A percentile compares a stretch with the other conserved stretches of the same genome.
Conservation (phyloP, 1,284 basidiomycete genomes). For the Psilocybe mexicana region DNA sequence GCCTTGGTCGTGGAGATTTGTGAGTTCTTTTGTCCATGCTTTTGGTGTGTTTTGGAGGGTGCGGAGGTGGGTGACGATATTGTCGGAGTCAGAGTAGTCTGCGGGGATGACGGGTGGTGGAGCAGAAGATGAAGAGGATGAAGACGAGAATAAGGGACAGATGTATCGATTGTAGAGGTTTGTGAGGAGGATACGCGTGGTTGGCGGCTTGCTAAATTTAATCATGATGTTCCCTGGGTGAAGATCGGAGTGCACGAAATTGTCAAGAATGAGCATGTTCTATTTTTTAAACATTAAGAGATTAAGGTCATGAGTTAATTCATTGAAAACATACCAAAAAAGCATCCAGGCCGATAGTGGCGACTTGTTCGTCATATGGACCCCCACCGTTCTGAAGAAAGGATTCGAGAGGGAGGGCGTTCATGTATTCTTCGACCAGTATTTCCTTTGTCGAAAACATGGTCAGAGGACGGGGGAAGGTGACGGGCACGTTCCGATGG, state of each 20-base stretch:
- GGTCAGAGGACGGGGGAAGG: slow-evolving; percentile 87
- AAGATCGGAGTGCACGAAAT: slow-evolving; percentile 96
- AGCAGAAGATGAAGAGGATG: slow-evolving; percentile 45
- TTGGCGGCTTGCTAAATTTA: slow-evolving; percentile 86
- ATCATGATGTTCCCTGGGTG: slow-evolving; percentile 98
- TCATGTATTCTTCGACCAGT: slow-evolving; percentile 91
- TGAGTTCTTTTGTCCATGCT: slow-evolving; percentile 76
- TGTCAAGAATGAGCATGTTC: slow-evolving; percentile 98
- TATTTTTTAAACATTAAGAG: slow-evolving; percentile 31
- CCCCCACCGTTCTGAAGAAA: slow-evolving; percentile 92
- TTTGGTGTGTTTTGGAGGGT: slow-evolving; percentile 55
- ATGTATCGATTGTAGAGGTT: slow-evolving; percentile 58
- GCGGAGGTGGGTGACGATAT: slow-evolving; percentile 71
- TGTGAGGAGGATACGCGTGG: slow-evolving; percentile 58
- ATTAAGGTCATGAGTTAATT: slow-evolving; percentile 8
- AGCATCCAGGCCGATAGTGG: slow-evolving; percentile 92
- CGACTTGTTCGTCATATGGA: slow-evolving; percentile 87
- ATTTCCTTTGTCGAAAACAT: slow-evolving; percentile 81
- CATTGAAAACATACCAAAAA: slow-evolving; percentile 71
- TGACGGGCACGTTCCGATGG: slow-evolving; percentile 76
- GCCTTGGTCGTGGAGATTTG: slow-evolving; percentile 65
- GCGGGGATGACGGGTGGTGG: slow-evolving; percentile 25
- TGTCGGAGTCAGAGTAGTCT: slow-evolving; percentile 55
- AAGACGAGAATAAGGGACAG: slow-evolving; percentile 28
- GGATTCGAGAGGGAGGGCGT: slow-evolving; percentile 87